Conservation (phyloP, 169 alveolate genomes). For the Plasmodium chabaudi region DNA sequence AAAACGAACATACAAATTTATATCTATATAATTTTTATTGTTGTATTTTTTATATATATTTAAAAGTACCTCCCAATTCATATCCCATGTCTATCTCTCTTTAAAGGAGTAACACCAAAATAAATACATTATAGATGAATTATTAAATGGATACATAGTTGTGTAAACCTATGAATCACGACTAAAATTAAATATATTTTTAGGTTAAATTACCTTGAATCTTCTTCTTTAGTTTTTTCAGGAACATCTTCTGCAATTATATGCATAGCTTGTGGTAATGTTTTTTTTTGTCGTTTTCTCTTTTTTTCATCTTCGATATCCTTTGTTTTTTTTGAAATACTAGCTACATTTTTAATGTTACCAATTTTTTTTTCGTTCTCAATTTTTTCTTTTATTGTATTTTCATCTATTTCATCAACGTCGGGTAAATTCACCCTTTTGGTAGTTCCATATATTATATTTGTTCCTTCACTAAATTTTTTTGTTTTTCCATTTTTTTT, state of each 20-base stretch:
- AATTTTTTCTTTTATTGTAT: conserved; percentile 35
- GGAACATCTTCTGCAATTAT: conserved; percentile 62
- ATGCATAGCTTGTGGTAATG: conserved; percentile 55
- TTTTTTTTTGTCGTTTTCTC: conserved; percentile 15
- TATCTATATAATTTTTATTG: too few relatives aligned
- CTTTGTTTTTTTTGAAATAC: conserved; percentile 39
- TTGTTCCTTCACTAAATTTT: conserved; percentile 76
- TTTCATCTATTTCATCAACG: conserved; percentile 27
- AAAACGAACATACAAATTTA: too few relatives aligned
- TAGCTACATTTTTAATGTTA: conserved; percentile 50
- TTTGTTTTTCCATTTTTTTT: conserved; percentile 62
- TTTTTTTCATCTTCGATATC: conserved; percentile 13
- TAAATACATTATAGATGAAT: too few relatives aligned
- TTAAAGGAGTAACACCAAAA: too few relatives aligned
- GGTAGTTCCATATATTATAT: conserved; percentile 70
- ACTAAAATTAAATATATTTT: neutral
- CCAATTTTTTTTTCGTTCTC: conserved; percentile 15
- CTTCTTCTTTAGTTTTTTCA: conserved; percentile 24
- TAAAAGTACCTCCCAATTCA: too few relatives aligned
- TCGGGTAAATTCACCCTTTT: conserved; percentile 9
- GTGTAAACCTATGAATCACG: too few relatives aligned
- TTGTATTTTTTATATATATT: too few relatives aligned
- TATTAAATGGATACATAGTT: too few relatives aligned
- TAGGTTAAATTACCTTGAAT: conserved; percentile 24
- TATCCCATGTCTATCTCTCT: too few relatives aligned